These are phyloP conservation scores for Musa acuminata DNA, from an alignment of 176 grass and related monocot genomes.

Conservation along the genomic window DNA sequence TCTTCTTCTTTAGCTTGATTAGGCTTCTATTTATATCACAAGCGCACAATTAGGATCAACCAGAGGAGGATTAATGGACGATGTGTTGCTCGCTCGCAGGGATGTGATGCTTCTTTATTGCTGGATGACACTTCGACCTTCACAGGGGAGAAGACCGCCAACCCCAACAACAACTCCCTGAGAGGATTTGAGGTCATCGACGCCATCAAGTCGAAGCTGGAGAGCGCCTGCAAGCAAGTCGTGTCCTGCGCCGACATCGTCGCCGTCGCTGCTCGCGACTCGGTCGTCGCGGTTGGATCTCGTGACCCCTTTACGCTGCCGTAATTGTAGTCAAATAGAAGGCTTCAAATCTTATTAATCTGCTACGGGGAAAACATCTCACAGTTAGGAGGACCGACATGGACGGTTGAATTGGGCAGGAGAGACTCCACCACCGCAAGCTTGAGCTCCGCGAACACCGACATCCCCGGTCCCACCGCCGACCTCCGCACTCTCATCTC, in stretches of 20 bases:
- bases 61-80: not conserved
- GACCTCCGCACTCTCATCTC: conserved; percentile 6
- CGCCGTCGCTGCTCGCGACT: not conserved
- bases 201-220: not conserved
- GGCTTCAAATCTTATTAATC: not conserved
- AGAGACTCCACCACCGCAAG: not conserved
- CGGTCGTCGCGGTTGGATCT: not conserved
- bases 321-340: not conserved
- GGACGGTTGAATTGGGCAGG: not conserved
- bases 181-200: conserved; percentile 7
- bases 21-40: not conserved
- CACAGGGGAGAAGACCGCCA: conserved; percentile 5
- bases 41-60: not conserved
- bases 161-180: conserved; percentile 7
- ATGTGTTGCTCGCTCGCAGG: not conserved
- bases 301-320: not conserved
- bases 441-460: not conserved
- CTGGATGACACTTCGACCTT: conserved; percentile 7
- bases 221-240: not conserved
- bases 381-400: conserved; percentile 2
- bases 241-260: not conserved
- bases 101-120: not conserved
- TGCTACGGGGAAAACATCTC: not conserved
- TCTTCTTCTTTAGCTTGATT: not conserved
- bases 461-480: not conserved